A percentile compares a stretch with the other conserved stretches of the same genome.
These are phyloP conservation scores for Scenedesmus sp. DNA, from an alignment of 163 green algal genomes.

Conservation along the genomic window DNA sequence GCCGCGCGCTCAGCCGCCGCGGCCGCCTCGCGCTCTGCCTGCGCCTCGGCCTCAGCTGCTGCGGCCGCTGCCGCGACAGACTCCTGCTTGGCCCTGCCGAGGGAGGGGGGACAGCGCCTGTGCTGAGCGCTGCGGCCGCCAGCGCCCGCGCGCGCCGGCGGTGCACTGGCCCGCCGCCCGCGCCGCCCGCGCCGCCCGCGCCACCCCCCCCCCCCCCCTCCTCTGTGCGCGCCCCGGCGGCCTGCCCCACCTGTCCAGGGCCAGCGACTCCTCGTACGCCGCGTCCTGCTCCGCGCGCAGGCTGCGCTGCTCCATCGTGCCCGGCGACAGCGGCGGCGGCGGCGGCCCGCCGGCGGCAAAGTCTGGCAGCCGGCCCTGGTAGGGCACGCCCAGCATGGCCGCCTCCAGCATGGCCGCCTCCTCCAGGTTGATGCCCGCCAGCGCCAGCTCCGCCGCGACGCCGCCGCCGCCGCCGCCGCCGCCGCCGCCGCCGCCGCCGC, in stretches of 20 bases:
- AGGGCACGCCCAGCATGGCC: conserved; percentile 78
- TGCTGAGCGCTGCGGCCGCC: neutral
- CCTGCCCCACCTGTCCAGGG: conserved; percentile 63
- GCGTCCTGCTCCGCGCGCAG: conserved; percentile 76
- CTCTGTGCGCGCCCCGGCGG: no score
- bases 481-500: neutral
- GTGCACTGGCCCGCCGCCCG: neutral
- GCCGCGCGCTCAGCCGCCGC: conserved; percentile 40
- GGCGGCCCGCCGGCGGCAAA: conserved; percentile 33
- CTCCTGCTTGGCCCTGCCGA: conserved; percentile 58
- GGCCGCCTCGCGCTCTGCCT: conserved; percentile 39
- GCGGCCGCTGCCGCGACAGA: conserved; percentile 33
- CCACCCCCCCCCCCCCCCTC: no score
- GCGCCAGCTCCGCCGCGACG: neutral
- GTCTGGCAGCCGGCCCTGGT: conserved; percentile 68
- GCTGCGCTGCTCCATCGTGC: conserved; percentile 49
- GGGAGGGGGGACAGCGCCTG: no score
- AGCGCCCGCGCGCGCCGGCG: neutral
- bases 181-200: neutral
- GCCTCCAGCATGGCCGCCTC: conserved; percentile 88
- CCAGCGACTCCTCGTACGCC: conserved; percentile 77
- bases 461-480: neutral
- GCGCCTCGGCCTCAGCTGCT: conserved; percentile 45
- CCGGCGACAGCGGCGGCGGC: conserved; percentile 49
- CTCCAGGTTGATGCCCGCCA: conserved; percentile 75